A percentile compares a stretch with the other conserved stretches of the same genome.
Evolutionary conservation across 2,329 filamentous ascomycete genomes (phyloP).

Genomic region (Neofusicoccum umdonicola): DNA sequence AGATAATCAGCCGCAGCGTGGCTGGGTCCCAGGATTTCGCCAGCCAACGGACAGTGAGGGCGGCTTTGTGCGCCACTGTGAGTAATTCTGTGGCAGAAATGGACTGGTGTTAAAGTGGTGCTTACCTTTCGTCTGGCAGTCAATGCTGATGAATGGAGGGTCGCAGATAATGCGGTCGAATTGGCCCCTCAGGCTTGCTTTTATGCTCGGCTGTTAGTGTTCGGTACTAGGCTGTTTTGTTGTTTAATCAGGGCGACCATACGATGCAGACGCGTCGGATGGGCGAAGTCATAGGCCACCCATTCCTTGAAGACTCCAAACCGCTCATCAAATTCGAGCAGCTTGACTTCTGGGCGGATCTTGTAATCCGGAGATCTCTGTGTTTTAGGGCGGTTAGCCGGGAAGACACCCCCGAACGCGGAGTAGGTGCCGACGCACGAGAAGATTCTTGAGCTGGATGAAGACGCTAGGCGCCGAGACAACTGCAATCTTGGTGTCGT

Average conservation of each 20-base stretch:
- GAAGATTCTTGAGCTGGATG: conserved; percentile 69
- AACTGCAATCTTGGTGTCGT: conserved; percentile 62
- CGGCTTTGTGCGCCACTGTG: conserved; percentile 47
- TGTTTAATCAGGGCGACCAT: conserved; percentile 22
- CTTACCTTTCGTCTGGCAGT: conserved; percentile 75
- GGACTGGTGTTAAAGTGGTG: not conserved
- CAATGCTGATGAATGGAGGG: conserved; percentile 75
- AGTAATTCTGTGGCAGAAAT: not conserved
- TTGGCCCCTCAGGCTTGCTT: conserved; percentile 58
- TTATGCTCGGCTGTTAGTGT: not conserved
- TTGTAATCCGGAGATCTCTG: conserved; percentile 20
- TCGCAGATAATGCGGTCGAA: conserved; percentile 72
- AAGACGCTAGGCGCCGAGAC: conserved; percentile 77
- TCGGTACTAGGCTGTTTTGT: not conserved
- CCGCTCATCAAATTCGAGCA: conserved; percentile 72
- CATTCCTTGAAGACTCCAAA: conserved; percentile 75
- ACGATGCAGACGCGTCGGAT: conserved; percentile 65
- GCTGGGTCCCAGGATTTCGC: conserved; percentile 48
- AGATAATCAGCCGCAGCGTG: conserved; percentile 56
- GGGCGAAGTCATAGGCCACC: conserved; percentile 69
- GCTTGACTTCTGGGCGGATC: conserved; percentile 56
- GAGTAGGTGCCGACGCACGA: conserved; percentile 46
- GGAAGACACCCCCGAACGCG: not conserved
- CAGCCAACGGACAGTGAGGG: conserved; percentile 73
- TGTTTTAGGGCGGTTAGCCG: not conserved